Base-by-base conservation (phyloP, 2,329 filamentous ascomycete genomes). In the Colletotrichum sp. region DNA sequence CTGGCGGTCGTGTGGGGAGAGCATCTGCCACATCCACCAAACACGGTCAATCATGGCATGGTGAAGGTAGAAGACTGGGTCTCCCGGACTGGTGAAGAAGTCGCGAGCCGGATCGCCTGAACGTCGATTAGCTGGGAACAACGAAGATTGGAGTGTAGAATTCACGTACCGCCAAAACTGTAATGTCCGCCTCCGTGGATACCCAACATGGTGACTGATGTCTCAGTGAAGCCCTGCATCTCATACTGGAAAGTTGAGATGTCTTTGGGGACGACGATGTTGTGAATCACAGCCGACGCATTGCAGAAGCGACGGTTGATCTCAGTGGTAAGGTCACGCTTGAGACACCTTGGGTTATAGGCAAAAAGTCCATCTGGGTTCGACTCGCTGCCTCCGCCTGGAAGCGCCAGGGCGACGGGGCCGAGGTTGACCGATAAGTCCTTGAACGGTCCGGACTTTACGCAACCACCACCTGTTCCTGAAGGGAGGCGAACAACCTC, bases 391-490 rank as follows among this genome's bases (percentile, higher is more conserved):
- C 55, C 55, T 5, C 81, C 81, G 8, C 82, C 82, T 76, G 79
- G 79, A 2, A 80, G 68, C 13, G 80, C 78, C 18, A 82, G 81
- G 9, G 80, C 79, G 12, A 83, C 80, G 13, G 86, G 86, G 1
- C 86, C 86, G 2, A 87, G 79, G 74, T 85, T 87, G 65, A 88
- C 83, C 1, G 75, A 82, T 78, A 86, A 83, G 77, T 86, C 82
- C 34, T 80, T 81, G n/a, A 91, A 86, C 1, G 90, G 90, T 0
- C 90, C 90, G 0, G 82, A 84, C 15, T 81, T 84, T 7, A 92
- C 84, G 79, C 90, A 92, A 26, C 90, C 91, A 60, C 91, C 90
- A 9, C 91, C 91, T 4, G 83, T 84, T 8, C 89, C 90, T 1
- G 88, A 83, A 1, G 88, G 86, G 12, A 89, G 78, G 39, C 78